Evolutionary conservation across 192 early-diverging fungal species (phyloP), one percentile per base, ranked within the genome.

Genomic region (Pilaira anomala): DNA sequence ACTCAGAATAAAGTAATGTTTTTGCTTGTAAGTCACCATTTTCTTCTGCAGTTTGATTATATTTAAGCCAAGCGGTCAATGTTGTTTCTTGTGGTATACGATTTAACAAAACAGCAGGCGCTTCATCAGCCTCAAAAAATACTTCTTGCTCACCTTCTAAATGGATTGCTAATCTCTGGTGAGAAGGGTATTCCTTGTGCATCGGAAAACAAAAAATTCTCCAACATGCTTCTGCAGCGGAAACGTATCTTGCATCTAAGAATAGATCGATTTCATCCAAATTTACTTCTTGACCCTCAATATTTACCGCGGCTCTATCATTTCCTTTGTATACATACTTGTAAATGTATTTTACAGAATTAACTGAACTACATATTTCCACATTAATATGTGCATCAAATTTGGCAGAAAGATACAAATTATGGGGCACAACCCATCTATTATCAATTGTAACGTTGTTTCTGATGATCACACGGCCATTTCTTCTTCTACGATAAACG

Each of bases 311-410:
- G 1, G 54, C 30, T 33, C 54, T 0, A 3, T 36, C 16, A 40
- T 56, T 3, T 1, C 36, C 29, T 39, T 56, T 56, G 30, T 56
- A 56, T 3, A 56, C 30, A 56, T 56, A 56, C n/a, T 56, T 56
- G n/a, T 56, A 56, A 7, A 56, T 3, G 7, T 56, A 56, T 21
- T 56, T 56, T 11, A 56, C 21, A 2, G 54, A 16, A 0, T 8
- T 16, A 4, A 56, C 21, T 11, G 54, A 21, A 0, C 5, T 21
- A 56, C 30, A 21, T 8, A 56, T 50, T n/a, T 75, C 72, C 0
- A 78, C 72, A 64, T 76, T 72, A 4, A 74, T 62, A 30, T 74
- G 72, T 1, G 61, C 64, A 50, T 72, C 33, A 48, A 72, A 78
- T 64, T 74, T 77, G 13, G 55, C 50, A 42, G 11, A 11, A 12